Percentiles rank a stretch among this genome's conserved stretches.
Evolutionary conservation across 2,329 filamentous ascomycete genomes (phyloP).

Genomic region (Juglanconis sp.): DNA sequence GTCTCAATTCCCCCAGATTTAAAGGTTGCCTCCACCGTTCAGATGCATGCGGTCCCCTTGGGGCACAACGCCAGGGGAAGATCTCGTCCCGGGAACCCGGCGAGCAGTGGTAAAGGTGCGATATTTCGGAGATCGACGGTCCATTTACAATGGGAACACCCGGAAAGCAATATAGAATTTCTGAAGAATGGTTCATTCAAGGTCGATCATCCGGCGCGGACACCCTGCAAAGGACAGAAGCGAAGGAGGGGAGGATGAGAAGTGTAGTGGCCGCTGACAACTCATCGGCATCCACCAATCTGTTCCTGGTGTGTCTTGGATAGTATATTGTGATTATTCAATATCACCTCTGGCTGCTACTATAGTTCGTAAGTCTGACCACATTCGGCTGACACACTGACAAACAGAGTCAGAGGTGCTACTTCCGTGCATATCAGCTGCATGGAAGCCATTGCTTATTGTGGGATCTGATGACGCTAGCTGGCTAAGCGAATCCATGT

Average conservation of each 20-base stretch:
- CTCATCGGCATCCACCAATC: neutral
- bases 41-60: too few species aligned
- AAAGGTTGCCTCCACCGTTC: too few species aligned
- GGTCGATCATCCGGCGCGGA: too few species aligned
- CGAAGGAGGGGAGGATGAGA: neutral
- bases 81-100: too few species aligned
- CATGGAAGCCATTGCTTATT: neutral
- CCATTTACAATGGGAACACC: too few species aligned
- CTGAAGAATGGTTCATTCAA: too few species aligned
- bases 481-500: neutral
- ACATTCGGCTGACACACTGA: neutral
- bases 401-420: neutral
- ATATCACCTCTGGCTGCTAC: neutral
- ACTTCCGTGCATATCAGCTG: neutral
- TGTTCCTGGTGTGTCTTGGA: neutral
- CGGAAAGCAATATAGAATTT: too few species aligned
- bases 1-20: too few species aligned
- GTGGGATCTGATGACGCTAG: neutral
- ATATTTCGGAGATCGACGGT: too few species aligned
- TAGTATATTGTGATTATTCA: neutral
- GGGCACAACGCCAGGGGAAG: too few species aligned
- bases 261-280: neutral
- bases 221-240: neutral
- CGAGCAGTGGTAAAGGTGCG: too few species aligned
- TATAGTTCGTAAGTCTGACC: too few species aligned